A percentile compares a stretch with the other conserved stretches of the same genome.
phyloP scores from a whole-genome alignment of 495 filamentous ascomycete species.

The Amorphotheca resinae region DNA sequence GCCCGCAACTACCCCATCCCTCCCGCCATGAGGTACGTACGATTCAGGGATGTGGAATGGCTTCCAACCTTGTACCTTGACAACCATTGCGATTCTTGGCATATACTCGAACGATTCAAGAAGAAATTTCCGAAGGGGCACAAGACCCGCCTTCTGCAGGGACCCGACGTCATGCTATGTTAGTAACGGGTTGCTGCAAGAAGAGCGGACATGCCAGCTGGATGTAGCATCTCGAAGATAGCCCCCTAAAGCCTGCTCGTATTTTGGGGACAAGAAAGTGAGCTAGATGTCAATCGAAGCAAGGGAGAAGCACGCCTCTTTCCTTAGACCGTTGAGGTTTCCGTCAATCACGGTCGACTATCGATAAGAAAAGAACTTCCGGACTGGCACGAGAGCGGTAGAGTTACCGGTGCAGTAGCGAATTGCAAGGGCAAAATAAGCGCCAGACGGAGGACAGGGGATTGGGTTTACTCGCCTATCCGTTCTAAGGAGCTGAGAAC shows the following conservation, averaged over 20 bases:
- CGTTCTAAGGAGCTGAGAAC: too few species aligned
- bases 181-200: slow-evolving; percentile 9
- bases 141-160: slow-evolving; percentile 13
- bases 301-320: neutral
- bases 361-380: slow-evolving; percentile 6
- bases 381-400: neutral
- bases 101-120: slow-evolving; percentile 4
- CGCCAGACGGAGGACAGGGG: slow-evolving; percentile 1
- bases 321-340: neutral
- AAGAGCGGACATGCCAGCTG: slow-evolving; percentile 8
- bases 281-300: neutral
- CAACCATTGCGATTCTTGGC: neutral
- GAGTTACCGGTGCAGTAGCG: slow-evolving; percentile 3
- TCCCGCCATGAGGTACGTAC: slow-evolving; percentile 3
- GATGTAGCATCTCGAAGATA: slow-evolving; percentile 10
- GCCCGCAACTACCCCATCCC: neutral
- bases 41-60: neutral
- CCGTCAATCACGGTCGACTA: slow-evolving; percentile 5
- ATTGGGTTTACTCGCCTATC: too few species aligned
- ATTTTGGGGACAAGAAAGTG: neutral
- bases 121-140: slow-evolving; percentile 3
- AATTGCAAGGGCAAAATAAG: slow-evolving; percentile 11
- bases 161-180: slow-evolving; percentile 17
- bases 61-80: slow-evolving; percentile 6
- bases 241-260: neutral